phyloP scores from a whole-genome alignment of 1,284 basidiomycete genomes.

The Peniophora sp. region DNA sequence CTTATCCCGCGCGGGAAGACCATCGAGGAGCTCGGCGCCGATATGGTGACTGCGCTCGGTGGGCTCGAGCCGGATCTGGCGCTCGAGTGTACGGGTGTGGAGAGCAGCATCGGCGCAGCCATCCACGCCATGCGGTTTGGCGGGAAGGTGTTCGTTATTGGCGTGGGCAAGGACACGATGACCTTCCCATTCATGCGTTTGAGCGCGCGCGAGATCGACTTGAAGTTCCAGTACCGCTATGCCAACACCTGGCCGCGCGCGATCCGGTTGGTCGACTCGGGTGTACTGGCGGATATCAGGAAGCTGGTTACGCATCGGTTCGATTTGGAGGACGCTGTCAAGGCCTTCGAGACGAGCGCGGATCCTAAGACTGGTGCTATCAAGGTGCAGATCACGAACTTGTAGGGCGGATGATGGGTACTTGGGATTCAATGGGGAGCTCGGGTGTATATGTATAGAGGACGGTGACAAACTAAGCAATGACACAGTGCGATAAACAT shows the following conservation, averaged over 20 bases:
- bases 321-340: conserved; percentile 65
- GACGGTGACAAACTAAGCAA: no score
- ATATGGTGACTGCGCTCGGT: conserved; percentile 42
- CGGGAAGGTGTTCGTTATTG: conserved; percentile 58
- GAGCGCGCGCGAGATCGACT: conserved; percentile 57
- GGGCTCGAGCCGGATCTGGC: conserved; percentile 36
- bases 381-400: conserved; percentile 45
- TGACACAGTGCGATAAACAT: no score
- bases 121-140: conserved; percentile 33
- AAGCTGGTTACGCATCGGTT: conserved; percentile 83
- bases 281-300: conserved; percentile 69
- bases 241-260: conserved; percentile 77
- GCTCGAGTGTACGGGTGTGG: conserved; percentile 74
- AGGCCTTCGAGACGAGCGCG: conserved; percentile 73
- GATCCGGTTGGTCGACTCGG: conserved; percentile 60
- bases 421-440: no score
- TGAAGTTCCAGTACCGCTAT: conserved; percentile 59
- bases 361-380: conserved; percentile 61
- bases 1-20: conserved; percentile 35
- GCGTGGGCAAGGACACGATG: conserved; percentile 50
- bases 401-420: no score
- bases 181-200: conserved; percentile 64
- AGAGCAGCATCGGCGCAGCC: conserved; percentile 14
- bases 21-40: conserved; percentile 39
- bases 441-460: no score